Evolutionary conservation across 805 yeast species (phyloP).

Genomic region (Yamadazyma ubonensis): DNA sequence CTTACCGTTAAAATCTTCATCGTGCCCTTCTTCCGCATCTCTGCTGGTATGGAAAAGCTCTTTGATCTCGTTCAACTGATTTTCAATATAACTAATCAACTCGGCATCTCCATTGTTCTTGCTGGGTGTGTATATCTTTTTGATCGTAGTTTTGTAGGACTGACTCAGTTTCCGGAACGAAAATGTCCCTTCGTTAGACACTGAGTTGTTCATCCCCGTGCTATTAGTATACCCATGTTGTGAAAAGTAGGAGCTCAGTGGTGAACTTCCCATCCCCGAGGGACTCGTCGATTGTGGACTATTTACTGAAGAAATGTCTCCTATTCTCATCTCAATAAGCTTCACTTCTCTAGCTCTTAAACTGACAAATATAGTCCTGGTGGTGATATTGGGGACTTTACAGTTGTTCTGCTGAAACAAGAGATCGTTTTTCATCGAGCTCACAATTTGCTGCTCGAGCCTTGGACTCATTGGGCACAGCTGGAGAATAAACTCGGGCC

Average conservation of each 20-base stretch:
- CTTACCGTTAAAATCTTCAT: conserved; percentile 19
- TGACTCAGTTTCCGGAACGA: conserved; percentile 11
- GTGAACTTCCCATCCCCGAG: conserved; percentile 9
- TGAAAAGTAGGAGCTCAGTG: conserved; percentile 10
- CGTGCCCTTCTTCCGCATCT: neutral
- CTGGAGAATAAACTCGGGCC: conserved; percentile 54
- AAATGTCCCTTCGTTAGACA: neutral
- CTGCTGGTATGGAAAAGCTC: conserved; percentile 7
- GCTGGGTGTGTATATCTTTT: conserved; percentile 35
- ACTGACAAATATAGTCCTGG: conserved; percentile 43
- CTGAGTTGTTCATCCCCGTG: neutral
- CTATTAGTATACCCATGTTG: neutral
- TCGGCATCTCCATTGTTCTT: conserved; percentile 34
- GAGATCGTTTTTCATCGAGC: conserved; percentile 55
- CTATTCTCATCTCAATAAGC: conserved; percentile 39
- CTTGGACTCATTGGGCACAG: conserved; percentile 54
- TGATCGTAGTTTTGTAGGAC: conserved; percentile 35
- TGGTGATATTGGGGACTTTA: conserved; percentile 27
- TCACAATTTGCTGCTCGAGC: conserved; percentile 47
- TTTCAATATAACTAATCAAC: conserved; percentile 21
- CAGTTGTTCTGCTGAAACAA: conserved; percentile 40
- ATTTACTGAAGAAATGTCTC: conserved; percentile 13
- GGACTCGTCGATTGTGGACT: conserved; percentile 5
- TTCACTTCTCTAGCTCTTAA: conserved; percentile 46
- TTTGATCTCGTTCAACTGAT: conserved; percentile 11